A percentile compares a stretch with the other conserved stretches of the same genome.
Conservation (phyloP, 768 basidiomycete genomes). For the Lanmaoa rubissima region DNA sequence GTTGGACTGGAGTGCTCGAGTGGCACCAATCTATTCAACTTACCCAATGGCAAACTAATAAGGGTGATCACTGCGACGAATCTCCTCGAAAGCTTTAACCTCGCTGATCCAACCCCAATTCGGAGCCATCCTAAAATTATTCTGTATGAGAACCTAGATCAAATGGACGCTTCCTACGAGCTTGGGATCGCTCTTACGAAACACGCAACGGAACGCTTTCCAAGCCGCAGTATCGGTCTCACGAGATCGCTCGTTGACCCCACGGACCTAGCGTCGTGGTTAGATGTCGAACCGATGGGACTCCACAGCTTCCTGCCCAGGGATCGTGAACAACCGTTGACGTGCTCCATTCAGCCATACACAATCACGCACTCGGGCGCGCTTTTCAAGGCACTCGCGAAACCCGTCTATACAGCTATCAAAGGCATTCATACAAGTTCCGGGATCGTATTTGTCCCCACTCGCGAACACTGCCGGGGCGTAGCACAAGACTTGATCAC, state of each 20-base stretch:
- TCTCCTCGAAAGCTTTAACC: slow-evolving; percentile 45
- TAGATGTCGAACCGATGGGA: slow-evolving; percentile 61
- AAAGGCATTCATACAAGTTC: slow-evolving; percentile 41
- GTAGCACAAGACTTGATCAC: slow-evolving; percentile 86
- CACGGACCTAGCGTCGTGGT: slow-evolving; percentile 78
- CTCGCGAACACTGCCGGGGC: slow-evolving; percentile 67
- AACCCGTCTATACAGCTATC: slow-evolving; percentile 82
- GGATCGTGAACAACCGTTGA: slow-evolving; percentile 79
- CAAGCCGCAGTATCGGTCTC: slow-evolving; percentile 75
- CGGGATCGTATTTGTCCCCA: slow-evolving; percentile 86
- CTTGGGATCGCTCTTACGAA: slow-evolving; percentile 73
- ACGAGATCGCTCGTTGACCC: slow-evolving; percentile 80
- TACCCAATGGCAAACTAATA: slow-evolving; percentile 44
- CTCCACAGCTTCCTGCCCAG: slow-evolving; percentile 77
- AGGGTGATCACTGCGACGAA: slow-evolving; percentile 55
- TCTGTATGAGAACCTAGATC: slow-evolving; percentile 82
- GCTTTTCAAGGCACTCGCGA: slow-evolving; percentile 88
- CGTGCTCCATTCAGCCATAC: slow-evolving; percentile 70
- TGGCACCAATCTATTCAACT: slow-evolving; percentile 32
- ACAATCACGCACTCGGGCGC: slow-evolving; percentile 83
- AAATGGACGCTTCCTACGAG: slow-evolving; percentile 80
- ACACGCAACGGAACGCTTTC: slow-evolving; percentile 55
- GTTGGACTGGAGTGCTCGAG: slow-evolving; percentile 39
- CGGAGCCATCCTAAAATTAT: slow-evolving; percentile 55
- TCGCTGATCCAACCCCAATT: slow-evolving; percentile 25